Evolutionary conservation across 371 early-diverging fungal genomes (phyloP).

Genomic region (Fennellomyces sp.): DNA sequence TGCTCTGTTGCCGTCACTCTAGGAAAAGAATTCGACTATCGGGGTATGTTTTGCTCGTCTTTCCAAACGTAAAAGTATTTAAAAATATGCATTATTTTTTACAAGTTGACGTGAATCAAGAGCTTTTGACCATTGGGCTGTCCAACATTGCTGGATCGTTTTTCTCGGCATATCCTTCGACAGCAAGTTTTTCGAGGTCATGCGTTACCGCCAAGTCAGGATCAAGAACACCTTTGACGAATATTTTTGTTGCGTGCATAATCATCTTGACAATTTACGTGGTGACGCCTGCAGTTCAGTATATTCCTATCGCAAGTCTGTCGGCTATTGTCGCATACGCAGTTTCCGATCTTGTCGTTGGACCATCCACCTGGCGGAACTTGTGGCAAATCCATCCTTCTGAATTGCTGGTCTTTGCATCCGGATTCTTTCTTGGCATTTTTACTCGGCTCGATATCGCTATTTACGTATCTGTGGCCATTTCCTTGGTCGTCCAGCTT

Average conservation of each 20-base stretch:
- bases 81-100: neutral
- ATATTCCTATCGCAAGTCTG: conserved; percentile 77
- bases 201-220: conserved; percentile 78
- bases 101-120: conserved; percentile 73
- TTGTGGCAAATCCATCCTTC: conserved; percentile 42
- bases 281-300: conserved; percentile 83
- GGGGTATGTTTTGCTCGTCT: conserved; percentile 25
- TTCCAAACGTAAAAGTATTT: neutral
- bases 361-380: conserved; percentile 48
- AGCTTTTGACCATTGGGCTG: conserved; percentile 79
- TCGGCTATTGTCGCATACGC: conserved; percentile 79
- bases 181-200: conserved; percentile 87
- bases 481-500: conserved; percentile 69
- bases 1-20: conserved; percentile 83
- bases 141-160: conserved; percentile 80
- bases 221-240: conserved; percentile 74
- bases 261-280: conserved; percentile 76
- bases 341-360: conserved; percentile 62
- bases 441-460: conserved; percentile 68
- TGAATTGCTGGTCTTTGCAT: conserved; percentile 38
- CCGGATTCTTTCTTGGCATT: conserved; percentile 55
- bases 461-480: conserved; percentile 66
- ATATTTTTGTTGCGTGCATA: conserved; percentile 74
- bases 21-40: conserved; percentile 65
- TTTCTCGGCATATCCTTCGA: conserved; percentile 81